phyloP scores from a whole-genome alignment of 2,329 filamentous ascomycete genomes.

The Penicillium freii region DNA sequence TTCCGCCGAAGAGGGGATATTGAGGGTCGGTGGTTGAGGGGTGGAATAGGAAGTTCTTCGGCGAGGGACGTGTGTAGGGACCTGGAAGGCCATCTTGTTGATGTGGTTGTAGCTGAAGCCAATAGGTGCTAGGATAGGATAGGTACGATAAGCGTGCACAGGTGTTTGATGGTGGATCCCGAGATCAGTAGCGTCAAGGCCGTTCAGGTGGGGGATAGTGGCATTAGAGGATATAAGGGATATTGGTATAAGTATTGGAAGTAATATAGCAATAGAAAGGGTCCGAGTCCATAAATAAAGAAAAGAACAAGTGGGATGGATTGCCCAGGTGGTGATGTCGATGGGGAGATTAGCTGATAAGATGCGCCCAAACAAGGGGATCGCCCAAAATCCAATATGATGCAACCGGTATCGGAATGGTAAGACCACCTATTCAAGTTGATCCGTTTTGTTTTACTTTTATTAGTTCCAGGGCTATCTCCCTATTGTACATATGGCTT shows the following conservation, averaged over 20 bases:
- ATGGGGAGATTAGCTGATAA: conserved; percentile 8
- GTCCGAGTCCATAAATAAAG: neutral
- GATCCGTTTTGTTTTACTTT: neutral
- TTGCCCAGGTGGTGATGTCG: neutral
- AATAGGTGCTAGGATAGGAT: conserved; percentile 12
- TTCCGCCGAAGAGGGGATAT: conserved; percentile 32
- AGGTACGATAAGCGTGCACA: neutral
- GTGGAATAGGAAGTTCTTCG: conserved; percentile 36
- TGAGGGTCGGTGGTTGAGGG: conserved; percentile 29
- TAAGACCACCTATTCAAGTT: conserved; percentile 1
- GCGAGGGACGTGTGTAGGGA: conserved; percentile 37
- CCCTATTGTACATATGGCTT: neutral
- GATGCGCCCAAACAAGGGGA: neutral
- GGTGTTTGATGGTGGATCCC: neutral
- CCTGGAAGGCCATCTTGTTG: conserved; percentile 38
- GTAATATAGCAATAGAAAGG: conserved; percentile 1
- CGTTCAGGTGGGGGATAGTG: neutral
- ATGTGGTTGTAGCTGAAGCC: neutral
- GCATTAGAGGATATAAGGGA: neutral
- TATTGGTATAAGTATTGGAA: neutral
- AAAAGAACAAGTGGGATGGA: neutral
- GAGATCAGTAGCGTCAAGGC: neutral
- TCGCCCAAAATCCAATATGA: conserved; percentile 20
- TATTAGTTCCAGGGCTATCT: neutral
- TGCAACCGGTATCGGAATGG: conserved; percentile 12